These are phyloP conservation scores for Albatrellus sp. DNA, from an alignment of 1,284 basidiomycete species.

Conservation along the genomic window DNA sequence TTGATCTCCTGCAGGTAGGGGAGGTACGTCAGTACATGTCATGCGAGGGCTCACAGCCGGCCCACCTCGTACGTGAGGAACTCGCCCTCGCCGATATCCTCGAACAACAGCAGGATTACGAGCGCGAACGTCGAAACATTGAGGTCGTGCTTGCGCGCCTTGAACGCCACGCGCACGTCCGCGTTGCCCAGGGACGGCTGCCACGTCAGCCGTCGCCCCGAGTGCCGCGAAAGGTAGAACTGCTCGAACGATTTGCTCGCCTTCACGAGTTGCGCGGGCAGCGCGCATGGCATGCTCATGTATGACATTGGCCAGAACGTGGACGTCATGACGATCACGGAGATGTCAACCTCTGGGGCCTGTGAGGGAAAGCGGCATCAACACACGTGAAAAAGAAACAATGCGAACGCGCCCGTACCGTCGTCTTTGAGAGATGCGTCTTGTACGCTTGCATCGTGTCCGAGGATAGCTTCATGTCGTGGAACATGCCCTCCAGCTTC, in stretches of 20 bases:
- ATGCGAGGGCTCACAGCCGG: constrained; percentile 6
- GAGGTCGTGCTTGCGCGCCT: constrained; percentile 72
- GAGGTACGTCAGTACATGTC: constrained; percentile 3
- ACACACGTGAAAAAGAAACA: not conserved
- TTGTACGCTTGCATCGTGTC: constrained; percentile 78
- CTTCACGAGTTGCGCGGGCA: constrained; percentile 55
- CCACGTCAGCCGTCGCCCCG: constrained; percentile 87
- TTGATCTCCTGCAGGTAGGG: constrained; percentile 44
- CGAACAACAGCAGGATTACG: constrained; percentile 84
- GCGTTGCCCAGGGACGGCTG: constrained; percentile 88
- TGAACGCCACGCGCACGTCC: constrained; percentile 82
- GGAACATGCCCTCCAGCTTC: constrained; percentile 98
- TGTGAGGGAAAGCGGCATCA: constrained; percentile 17
- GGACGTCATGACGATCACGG: constrained; percentile 84
- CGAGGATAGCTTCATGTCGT: constrained; percentile 86
- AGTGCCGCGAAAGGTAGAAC: constrained; percentile 85
- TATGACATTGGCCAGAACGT: constrained; percentile 86
- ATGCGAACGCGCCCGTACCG: constrained; percentile 28
- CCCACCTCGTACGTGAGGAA: constrained; percentile 63
- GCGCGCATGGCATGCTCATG: constrained; percentile 46
- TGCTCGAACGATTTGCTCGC: constrained; percentile 73
- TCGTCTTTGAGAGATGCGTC: constrained; percentile 40
- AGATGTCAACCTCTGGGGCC: constrained; percentile 67
- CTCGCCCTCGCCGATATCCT: constrained; percentile 56
- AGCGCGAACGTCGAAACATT: constrained; percentile 89